phyloP scores from a whole-genome alignment of 177 flowering plant genomes.

The Vitis hybrid region DNA sequence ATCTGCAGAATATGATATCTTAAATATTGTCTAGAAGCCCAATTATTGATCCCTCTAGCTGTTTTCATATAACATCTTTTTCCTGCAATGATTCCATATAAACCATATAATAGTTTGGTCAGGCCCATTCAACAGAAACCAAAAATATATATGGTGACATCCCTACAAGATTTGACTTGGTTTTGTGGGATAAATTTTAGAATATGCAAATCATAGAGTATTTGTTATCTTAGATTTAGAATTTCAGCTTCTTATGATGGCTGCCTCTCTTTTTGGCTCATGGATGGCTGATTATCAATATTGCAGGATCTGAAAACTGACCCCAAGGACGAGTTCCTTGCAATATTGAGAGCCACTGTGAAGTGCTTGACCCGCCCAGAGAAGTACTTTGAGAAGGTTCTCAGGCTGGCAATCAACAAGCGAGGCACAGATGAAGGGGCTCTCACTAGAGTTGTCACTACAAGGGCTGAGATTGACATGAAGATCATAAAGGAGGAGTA shows the following conservation, averaged over 20 bases:
- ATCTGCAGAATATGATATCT: background rate
- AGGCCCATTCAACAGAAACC: background rate
- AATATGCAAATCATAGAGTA: background rate
- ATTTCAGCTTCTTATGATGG: background rate
- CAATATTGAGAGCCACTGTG: constrained; percentile 49
- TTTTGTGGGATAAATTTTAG: background rate
- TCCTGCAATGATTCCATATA: background rate
- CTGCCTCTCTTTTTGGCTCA: background rate
- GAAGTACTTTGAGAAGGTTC: constrained; percentile 72
- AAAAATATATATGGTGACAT: background rate
- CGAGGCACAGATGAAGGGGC: constrained; percentile 83
- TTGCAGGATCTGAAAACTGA: constrained; percentile 72
- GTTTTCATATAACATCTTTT: background rate
- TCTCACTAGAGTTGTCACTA: constrained; percentile 74
- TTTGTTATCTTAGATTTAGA: background rate
- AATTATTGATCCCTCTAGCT: background rate
- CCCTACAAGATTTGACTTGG: background rate
- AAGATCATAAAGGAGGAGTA: constrained; percentile 61
- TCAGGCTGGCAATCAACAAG: constrained; percentile 62
- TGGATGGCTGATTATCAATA: background rate
- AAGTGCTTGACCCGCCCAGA: constrained; percentile 64
- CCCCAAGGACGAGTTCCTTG: constrained; percentile 60
- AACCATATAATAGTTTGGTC: background rate
- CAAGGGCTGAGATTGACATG: constrained; percentile 88
- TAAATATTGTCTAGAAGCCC: background rate